Base-by-base conservation (phyloP, 2,329 filamentous ascomycete species). In the Periconia macrospinosa region DNA sequence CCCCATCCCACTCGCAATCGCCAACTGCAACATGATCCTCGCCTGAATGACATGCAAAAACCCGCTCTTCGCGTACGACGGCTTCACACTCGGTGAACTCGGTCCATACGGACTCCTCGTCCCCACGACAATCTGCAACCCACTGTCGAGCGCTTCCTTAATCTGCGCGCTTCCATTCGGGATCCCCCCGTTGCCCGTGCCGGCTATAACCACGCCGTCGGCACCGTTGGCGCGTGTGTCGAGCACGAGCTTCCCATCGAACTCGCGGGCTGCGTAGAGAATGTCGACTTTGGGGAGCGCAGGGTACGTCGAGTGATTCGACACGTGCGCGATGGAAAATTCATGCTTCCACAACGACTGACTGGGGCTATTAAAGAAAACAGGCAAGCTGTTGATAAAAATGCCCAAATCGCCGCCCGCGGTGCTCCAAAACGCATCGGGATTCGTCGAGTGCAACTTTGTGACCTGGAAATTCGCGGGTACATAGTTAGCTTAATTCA, bases 241-340 rank as follows among this genome's bases (percentile, higher is more conserved):
- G 2, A 67, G 56, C 3, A 65, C 59, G 0, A 68, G 52, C 30
- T 58, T 64, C 1, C 66, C 67, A 41, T 67, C 62, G 11, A 69
- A 69, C 44, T 64, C 62, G 20, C 66, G 64, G 2, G 66, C 66
- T 1, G 65, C 65, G 40, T 68, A 69, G 15, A 68, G 57, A 8
- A 68, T 69, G 41, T 69, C 63, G n/a, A 69, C 63, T 51, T 68
- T 67, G 0, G 65, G 66, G 6, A 69, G 53, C 0, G 55, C 53
- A 0, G 66, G 63, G 41, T 57, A 66, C 0, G 60, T 59, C 0
- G 35, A 14, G 40, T 67, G 46, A 1, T 37, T 52, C 0, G 62
- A 65, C 0, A 67, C 63, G 3, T 23, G 37, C 1, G 19, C 44
- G 5, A 69, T 17, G 41, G 62, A 48, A 42, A 70, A 70, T 10